Evolutionary conservation across 2,329 filamentous ascomycete genomes (phyloP).

Genomic region (Biscogniauxia mediterranea): DNA sequence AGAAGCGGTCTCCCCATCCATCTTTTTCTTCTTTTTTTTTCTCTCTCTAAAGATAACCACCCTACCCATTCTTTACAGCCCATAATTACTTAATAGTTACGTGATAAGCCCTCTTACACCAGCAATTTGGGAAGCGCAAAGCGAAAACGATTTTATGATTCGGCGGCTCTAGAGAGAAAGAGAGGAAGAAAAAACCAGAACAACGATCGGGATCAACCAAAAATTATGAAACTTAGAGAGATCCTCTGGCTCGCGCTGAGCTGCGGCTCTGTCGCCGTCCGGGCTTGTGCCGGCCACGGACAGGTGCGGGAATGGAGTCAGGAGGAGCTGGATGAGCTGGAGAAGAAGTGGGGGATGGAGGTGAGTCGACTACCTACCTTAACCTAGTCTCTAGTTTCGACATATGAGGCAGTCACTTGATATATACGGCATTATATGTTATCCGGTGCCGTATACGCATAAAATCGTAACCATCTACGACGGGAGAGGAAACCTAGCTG

Average conservation of each 20-base stretch:
- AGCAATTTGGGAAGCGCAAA: neutral
- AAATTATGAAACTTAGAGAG: conserved; percentile 24
- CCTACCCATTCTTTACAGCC: neutral
- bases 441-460: neutral
- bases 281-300: conserved; percentile 33
- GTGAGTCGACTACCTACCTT: conserved; percentile 34
- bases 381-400: neutral
- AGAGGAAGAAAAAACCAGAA: neutral
- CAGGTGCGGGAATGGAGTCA: conserved; percentile 46
- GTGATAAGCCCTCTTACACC: neutral
- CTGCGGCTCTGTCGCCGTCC: conserved; percentile 24
- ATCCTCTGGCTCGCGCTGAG: conserved; percentile 27
- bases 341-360: conserved; percentile 58
- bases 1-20: too few relatives aligned
- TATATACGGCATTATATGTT: neutral
- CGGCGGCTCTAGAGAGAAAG: neutral
- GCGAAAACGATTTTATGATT: neutral
- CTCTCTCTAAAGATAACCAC: neutral
- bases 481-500: conserved; percentile 1
- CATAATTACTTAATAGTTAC: neutral
- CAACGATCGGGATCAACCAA: neutral
- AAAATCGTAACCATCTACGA: neutral
- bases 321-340: conserved; percentile 51
- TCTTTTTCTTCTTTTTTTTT: too few relatives aligned
- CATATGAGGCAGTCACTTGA: too few relatives aligned